Evolutionary conservation across 2,329 filamentous ascomycete species (phyloP).

Genomic region (Alternaria brassicae): DNA sequence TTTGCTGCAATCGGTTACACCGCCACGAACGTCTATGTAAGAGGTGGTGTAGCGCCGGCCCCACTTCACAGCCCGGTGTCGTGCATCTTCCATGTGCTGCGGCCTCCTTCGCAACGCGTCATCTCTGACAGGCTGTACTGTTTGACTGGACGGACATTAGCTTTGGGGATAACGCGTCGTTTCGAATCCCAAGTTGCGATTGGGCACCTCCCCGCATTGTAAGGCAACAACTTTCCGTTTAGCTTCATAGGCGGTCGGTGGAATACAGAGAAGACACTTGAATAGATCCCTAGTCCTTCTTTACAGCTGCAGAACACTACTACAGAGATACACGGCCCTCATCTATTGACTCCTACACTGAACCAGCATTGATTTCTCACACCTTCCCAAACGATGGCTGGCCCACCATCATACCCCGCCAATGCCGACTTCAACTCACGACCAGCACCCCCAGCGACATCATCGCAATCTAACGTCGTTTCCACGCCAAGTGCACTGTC

Average conservation of each 20-base stretch:
- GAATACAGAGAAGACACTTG: background rate
- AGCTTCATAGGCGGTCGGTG: constrained; percentile 10
- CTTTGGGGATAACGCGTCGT: constrained; percentile 7
- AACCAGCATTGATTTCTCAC: background rate
- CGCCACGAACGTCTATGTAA: background rate
- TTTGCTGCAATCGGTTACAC: background rate
- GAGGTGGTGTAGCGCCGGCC: constrained; percentile 9
- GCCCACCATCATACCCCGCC: constrained; percentile 22
- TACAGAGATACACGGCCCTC: background rate
- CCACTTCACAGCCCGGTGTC: constrained; percentile 5
- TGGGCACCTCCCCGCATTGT: constrained; percentile 8
- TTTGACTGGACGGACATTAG: background rate
- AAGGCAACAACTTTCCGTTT: constrained; percentile 21
- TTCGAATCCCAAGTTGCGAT: constrained; percentile 9
- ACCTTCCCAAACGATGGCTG: constrained; percentile 27
- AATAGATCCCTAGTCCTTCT: constrained; percentile 9
- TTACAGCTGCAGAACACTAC: background rate
- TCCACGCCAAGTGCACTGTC: constrained; percentile 41
- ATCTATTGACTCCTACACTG: background rate
- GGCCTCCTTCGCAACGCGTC: background rate
- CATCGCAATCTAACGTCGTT: constrained; percentile 24
- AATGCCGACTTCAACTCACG: constrained; percentile 16
- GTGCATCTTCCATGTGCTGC: constrained; percentile 1
- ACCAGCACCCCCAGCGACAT: constrained; percentile 23
- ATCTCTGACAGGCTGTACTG: background rate